Evolutionary conservation across 2,329 filamentous ascomycete genomes (phyloP), one percentile per base, ranked within the genome.

Genomic region (Hypoxylon sp.): DNA sequence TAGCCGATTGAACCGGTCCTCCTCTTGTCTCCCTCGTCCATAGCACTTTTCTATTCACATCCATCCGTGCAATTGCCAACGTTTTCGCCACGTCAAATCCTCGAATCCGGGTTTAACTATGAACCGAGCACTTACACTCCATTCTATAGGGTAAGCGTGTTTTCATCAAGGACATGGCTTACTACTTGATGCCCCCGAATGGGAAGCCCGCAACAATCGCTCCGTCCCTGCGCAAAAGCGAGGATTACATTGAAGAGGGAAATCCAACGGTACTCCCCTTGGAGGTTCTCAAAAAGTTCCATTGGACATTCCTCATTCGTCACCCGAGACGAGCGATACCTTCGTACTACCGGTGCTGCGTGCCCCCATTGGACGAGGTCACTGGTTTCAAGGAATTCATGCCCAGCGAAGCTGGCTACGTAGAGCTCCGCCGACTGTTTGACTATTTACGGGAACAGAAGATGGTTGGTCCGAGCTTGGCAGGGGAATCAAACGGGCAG

Each of bases 141-240:
- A 51, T 66, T 55, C 28, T 52, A 44, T 30, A 96, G 92, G 91
- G 89, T 74, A 97, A 97, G 83, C 92, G 95, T 72, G 83, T 97
- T 73, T 97, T 98, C 82, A 96, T 99, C 86, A 99, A 99, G 80
- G 96, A 98, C 79, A 99, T 98, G 82, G 90, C 92, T 59, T 91
- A 97, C 80, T 98, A 98, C 79, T 84, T 97, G 70, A 84, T 97
- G 69, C 91, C 93, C 4, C 92, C 93, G 2, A 82, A 91, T 68
- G 84, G 85, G 48, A 86, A 91, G 73, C 83, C 86, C 12, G 87
- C 92, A 52, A 83, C 83, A 50, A 88, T 96, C 64, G 93, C 93
- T 8, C 91, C 92, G 2, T 97, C 93, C n/a, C 84, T 97, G 52
- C 86, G 91, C 63, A 87, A 87, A 70, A 87, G 86, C 28, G 71